These are phyloP conservation scores for Porphyrellus cyaneotinctus DNA, from an alignment of 768 basidiomycete genomes.

Conservation along the genomic window DNA sequence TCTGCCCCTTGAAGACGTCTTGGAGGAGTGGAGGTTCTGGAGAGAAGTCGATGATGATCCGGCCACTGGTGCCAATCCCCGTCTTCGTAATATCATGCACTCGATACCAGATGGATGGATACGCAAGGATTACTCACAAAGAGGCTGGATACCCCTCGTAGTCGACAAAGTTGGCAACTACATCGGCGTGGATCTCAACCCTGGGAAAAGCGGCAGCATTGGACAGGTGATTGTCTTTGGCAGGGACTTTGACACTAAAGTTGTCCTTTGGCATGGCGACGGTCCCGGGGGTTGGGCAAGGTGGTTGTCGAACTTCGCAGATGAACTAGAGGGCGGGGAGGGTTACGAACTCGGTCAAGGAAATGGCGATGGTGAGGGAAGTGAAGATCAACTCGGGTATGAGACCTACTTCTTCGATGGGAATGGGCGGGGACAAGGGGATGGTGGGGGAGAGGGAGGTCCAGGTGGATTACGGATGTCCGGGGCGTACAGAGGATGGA, in stretches of 20 bases:
- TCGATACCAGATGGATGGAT: conserved; percentile 91
- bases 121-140: conserved; percentile 82
- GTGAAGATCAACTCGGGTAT: conserved; percentile 83
- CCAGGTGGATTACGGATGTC: conserved; percentile 67
- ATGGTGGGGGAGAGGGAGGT: conserved; percentile 73
- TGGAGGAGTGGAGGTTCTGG: conserved; percentile 97
- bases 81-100: conserved; percentile 72
- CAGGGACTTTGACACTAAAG: conserved; percentile 97
- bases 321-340: conserved; percentile 88
- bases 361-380: conserved; percentile 59
- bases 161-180: conserved; percentile 96
- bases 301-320: conserved; percentile 88
- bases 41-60: conserved; percentile 90
- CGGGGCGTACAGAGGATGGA: conserved; percentile 91
- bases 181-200: conserved; percentile 91
- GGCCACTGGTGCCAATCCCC: conserved; percentile 71
- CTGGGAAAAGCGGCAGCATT: conserved; percentile 63
- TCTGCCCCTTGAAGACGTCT: conserved; percentile 86
- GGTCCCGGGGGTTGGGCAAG: conserved; percentile 91
- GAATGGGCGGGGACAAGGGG: conserved; percentile 69
- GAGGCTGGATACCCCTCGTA: conserved; percentile 95
- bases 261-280: conserved; percentile 91
- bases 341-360: conserved; percentile 72
- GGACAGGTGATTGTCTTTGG: conserved; percentile 99
- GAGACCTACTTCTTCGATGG: conserved; percentile 85